Conservation (phyloP, 139 green algal species). For the Chlorella sorokiniana region DNA sequence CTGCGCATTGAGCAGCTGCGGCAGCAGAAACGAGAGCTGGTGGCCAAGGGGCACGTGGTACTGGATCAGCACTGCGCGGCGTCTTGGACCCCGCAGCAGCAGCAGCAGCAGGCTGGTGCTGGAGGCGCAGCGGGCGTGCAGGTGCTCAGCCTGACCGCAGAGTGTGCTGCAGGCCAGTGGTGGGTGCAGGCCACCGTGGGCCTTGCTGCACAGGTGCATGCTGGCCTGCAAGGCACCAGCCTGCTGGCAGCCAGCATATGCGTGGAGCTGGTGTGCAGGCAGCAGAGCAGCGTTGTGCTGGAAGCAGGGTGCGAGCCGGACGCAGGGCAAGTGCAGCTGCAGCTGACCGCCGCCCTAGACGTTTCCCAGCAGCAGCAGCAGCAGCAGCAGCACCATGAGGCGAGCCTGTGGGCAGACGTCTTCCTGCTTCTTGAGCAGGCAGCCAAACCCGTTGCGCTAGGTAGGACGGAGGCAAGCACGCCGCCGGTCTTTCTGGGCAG, state of each 20-base stretch:
- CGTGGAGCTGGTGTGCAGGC: not conserved
- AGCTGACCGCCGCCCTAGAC: not conserved
- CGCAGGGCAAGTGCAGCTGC: not conserved
- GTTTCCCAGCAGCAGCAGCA: not conserved
- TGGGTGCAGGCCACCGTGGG: not conserved
- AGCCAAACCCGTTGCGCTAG: not conserved
- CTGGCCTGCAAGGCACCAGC: not conserved
- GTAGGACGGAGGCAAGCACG: not conserved
- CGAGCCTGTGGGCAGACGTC: not conserved
- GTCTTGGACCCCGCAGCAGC: conserved; percentile 1
- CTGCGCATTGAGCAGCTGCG: not conserved
- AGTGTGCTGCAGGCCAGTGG: conserved; percentile 17
- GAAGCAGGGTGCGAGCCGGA: not conserved
- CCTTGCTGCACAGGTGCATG: not conserved
- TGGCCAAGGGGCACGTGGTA: not conserved
- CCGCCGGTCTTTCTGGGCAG: not conserved
- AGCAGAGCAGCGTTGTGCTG: not conserved
- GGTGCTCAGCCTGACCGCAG: conserved; percentile 14
- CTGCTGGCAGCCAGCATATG: not conserved
- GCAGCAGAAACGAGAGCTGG: conserved; percentile 13
- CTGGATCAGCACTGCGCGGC: conserved; percentile 19
- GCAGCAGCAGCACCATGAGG: not conserved
- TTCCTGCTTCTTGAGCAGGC: not conserved
- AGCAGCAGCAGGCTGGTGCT: not conserved
- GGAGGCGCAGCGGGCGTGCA: not conserved